phyloP scores from a whole-genome alignment of 2,329 filamentous ascomycete genomes.

The Didymella glomerata region DNA sequence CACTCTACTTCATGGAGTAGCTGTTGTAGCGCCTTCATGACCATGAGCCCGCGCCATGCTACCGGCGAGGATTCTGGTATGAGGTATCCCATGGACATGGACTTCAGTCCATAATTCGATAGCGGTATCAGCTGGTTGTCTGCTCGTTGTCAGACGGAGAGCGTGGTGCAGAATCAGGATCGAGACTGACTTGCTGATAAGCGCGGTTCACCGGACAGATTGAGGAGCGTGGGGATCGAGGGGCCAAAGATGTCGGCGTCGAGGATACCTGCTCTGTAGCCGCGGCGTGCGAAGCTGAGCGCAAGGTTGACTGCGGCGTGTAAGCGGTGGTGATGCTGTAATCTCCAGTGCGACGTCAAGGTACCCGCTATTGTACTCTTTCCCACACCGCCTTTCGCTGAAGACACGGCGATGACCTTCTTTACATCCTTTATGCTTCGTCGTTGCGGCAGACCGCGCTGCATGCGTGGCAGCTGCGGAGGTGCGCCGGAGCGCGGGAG shows the following conservation, averaged over 20 bases:
- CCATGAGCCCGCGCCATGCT: conserved; percentile 96
- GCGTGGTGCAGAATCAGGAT: neutral
- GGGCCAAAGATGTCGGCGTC: conserved; percentile 98
- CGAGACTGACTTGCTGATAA: conserved; percentile 71
- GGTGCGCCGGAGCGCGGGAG: conserved; percentile 77
- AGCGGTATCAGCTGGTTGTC: conserved; percentile 85
- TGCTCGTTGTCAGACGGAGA: conserved; percentile 44
- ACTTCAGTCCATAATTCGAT: conserved; percentile 93
- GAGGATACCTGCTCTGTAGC: conserved; percentile 84
- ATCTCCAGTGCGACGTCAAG: neutral
- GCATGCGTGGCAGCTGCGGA: conserved; percentile 74
- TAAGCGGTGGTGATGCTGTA: neutral
- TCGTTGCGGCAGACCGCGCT: conserved; percentile 81
- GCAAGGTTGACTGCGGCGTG: conserved; percentile 73
- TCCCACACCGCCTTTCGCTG: conserved; percentile 96
- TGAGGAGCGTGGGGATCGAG: conserved; percentile 88
- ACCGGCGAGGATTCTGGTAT: conserved; percentile 81
- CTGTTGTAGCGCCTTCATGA: conserved; percentile 96
- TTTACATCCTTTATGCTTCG: conserved; percentile 83
- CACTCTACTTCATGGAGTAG: conserved; percentile 95
- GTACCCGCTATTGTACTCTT: conserved; percentile 90
- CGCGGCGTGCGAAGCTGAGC: conserved; percentile 82
- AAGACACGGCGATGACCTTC: conserved; percentile 96
- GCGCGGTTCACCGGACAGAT: conserved; percentile 79
- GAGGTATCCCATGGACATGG: conserved; percentile 98